Evolutionary conservation across 1,284 basidiomycete genomes (phyloP), one percentile per base, ranked within the genome.

Genomic region (Pascua guehoae): DNA sequence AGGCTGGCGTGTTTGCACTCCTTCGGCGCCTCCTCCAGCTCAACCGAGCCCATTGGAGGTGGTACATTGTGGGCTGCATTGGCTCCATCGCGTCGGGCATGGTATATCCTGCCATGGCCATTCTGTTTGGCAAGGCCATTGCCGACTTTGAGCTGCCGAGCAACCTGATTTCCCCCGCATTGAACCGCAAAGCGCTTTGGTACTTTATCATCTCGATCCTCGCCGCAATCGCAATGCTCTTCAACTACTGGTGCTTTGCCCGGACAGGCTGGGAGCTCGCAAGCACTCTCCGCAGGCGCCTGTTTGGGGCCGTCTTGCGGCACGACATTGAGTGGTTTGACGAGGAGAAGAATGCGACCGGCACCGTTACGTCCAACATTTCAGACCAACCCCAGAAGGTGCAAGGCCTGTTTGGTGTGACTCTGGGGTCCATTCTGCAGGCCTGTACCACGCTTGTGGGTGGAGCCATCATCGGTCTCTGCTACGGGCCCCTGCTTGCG

Each of bases 301-400:
- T 80, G 61, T 92, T 93, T 82, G 81, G 79, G 49, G 84, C 89
- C 7, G 86, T 91, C 52, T 76, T 94, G 37, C 81, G 88, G 55
- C 90, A 93, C 79, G 91, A 94, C 69, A 86, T 93, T 64, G 86
- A 87, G 63, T 94, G 86, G 81, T 94, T 94, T 59, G 91, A 95
- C 75, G 83, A 84, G 75, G 88, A 91, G 18, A 84, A 86, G 71
- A 85, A 94, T 70, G 77, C 72, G 60, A 88, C 89, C 32, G 95
- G 95, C 62, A 80, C 85, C 53, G 81, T 98, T 50, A 94, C 91
- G 5, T 83, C 88, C 2, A 82, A 82, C 51, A 79, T 98, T 46
- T 88, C 89, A 55, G 91, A 94, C 58, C 88, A 91, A 68, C 89
- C 95, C 32, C 89, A 95, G 69, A 96, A 94, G 74, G 84, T 97